Evolutionary conservation across 1,284 basidiomycete species (phyloP), one percentile per base, ranked within the genome.

Genomic region (Fomitopsis schrenkii): DNA sequence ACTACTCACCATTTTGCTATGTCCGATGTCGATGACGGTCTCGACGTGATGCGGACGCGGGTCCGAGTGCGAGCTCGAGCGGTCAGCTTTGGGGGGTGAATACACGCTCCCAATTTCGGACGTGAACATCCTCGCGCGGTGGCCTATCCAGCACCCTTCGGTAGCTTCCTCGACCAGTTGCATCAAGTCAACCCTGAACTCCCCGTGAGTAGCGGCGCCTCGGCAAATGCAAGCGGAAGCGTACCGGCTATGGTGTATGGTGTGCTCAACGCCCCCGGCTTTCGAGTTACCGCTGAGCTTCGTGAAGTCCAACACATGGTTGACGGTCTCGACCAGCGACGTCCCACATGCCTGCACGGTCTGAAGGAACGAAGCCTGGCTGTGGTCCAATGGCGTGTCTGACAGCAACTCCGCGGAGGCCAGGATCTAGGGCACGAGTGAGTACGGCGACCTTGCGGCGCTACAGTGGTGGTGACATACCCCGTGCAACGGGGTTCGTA

Each of bases 221-320:
- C 44, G 12, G 30, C 14, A 53, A 42, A 36, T 58, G 35, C 40
- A 41, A 59, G 58, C 12, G 42, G 58, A 60, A 64, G 77, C 81
- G 63, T 57, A 89, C 90, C 80, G 84, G 65, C 83, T 82, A n/a
- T 83, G 82, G 30, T 83, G 79, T 62, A 94, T 92, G 56, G 86
- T 83, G 66, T 90, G 87, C 70, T 90, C 90, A 6, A 87, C 86
- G 54, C 86, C 88, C 42, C 88, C 89, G 2, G 84, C 80, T 72
- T 91, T 93, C 45, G 87, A 80, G 66, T 90, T 91, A n/a, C 95
- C 94, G 69, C 92, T 95, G 22, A 97, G 82, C 73, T 98, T 98
- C 40, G 95, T 97, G 72, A 97, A 98, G 74, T 98, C 96, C 41
- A 98, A 80, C 6, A 98, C 96, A 70, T 98, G 96, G 71, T 98